A percentile compares a stretch with the other conserved stretches of the same genome.
Conservation (phyloP, 768 basidiomycete genomes). For the Leucocoprinus birnbaumii region DNA sequence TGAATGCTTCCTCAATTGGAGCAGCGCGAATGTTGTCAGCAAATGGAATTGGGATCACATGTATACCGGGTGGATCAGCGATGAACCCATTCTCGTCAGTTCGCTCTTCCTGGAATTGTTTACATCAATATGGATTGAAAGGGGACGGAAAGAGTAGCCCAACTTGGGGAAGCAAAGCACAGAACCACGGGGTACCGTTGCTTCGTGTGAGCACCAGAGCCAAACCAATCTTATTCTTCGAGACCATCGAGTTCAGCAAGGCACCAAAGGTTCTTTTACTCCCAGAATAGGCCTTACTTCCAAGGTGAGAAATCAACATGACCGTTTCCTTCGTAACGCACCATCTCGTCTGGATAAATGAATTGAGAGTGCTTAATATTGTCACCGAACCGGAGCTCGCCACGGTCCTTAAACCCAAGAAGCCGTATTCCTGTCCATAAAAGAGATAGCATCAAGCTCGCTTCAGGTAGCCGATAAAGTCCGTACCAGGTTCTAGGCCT, state of each 20-base stretch:
- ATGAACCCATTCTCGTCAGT: conserved; percentile 68
- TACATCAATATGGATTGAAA: background rate
- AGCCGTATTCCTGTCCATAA: conserved; percentile 75
- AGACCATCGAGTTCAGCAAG: conserved; percentile 76
- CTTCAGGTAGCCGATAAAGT: background rate
- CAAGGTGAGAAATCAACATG: background rate
- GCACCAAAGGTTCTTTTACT: conserved; percentile 92
- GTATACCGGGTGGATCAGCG: conserved; percentile 87
- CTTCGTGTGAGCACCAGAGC: conserved; percentile 65
- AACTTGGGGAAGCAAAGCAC: conserved; percentile 86
- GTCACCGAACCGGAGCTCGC: conserved; percentile 76
- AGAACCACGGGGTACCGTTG: conserved; percentile 77
- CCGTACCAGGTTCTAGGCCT: conserved; percentile 69
- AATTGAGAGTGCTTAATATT: conserved; percentile 91
- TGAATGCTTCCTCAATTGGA: conserved; percentile 60
- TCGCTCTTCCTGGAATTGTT: conserved; percentile 57
- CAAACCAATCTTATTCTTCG: conserved; percentile 81
- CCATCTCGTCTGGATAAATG: conserved; percentile 89
- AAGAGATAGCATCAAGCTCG: no score
- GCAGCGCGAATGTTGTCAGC: conserved; percentile 90
- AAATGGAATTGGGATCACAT: conserved; percentile 90
- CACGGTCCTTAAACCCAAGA: conserved; percentile 83
- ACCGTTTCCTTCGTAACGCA: conserved; percentile 28
- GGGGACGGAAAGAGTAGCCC: background rate
- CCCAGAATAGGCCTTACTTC: conserved; percentile 68